phyloP scores from a whole-genome alignment of 768 basidiomycete genomes.

The Nidularia pulvinata region DNA sequence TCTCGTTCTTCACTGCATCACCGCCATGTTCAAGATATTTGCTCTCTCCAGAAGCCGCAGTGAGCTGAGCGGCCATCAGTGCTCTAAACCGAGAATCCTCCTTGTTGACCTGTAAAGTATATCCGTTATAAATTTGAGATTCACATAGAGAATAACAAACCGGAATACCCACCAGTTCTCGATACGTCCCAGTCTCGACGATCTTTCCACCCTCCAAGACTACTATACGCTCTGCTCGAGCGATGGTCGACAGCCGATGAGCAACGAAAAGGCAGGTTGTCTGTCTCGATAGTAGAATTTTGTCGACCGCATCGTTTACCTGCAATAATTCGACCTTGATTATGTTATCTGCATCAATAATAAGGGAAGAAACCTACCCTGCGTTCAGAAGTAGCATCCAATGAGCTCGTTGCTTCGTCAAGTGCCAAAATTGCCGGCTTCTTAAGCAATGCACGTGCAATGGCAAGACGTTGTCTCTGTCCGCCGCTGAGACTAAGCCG shows the following conservation, averaged over 20 bases:
- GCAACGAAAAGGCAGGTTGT: slow-evolving; percentile 92
- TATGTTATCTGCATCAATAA: background rate
- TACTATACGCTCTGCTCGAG: slow-evolving; percentile 86
- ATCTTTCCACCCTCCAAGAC: slow-evolving; percentile 88
- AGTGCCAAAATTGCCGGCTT: slow-evolving; percentile 87
- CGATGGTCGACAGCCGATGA: slow-evolving; percentile 88
- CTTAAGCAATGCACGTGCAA: slow-evolving; percentile 85
- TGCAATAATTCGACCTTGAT: slow-evolving; percentile 12
- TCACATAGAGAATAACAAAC: background rate
- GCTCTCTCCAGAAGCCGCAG: slow-evolving; percentile 37
- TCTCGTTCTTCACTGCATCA: background rate
- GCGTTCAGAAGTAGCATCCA: slow-evolving; percentile 89
- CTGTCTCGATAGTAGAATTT: slow-evolving; percentile 74
- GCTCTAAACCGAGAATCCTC: slow-evolving; percentile 79
- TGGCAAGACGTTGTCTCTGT: slow-evolving; percentile 80
- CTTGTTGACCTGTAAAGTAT: slow-evolving; percentile 48
- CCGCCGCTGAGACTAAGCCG: slow-evolving; percentile 75
- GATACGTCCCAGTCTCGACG: slow-evolving; percentile 81
- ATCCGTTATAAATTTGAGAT: background rate
- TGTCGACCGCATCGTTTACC: slow-evolving; percentile 92
- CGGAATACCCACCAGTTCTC: slow-evolving; percentile 58
- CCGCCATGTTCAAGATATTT: slow-evolving; percentile 2
- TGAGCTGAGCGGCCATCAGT: slow-evolving; percentile 90
- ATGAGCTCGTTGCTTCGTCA: slow-evolving; percentile 87
- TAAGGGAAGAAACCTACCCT: slow-evolving; percentile 42